phyloP scores from a whole-genome alignment of 1,284 basidiomycete genomes.

The Melampsora larici-populina region DNA sequence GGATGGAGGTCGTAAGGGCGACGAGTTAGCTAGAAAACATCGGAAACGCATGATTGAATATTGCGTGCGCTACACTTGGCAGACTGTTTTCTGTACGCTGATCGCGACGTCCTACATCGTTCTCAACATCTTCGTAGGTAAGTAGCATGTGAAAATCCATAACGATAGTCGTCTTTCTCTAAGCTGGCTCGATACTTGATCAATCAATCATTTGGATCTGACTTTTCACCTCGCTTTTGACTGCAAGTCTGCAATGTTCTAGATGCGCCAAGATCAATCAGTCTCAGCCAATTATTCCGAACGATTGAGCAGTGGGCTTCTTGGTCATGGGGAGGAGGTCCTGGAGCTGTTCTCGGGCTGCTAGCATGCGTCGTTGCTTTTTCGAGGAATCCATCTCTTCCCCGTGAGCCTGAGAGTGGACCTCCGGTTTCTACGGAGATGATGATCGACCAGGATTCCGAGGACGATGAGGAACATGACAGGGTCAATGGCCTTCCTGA shows the following conservation, averaged over 20 bases:
- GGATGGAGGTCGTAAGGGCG: not conserved
- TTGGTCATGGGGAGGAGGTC: constrained; percentile 43
- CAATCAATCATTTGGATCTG: not conserved
- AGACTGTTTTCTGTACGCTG: constrained; percentile 34
- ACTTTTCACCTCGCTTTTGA: not conserved
- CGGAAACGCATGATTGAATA: constrained; percentile 34
- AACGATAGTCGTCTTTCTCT: not conserved
- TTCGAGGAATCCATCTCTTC: constrained; percentile 30
- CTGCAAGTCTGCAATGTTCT: constrained; percentile 27
- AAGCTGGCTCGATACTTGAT: not conserved
- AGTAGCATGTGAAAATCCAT: not conserved
- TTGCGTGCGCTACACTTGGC: constrained; percentile 38
- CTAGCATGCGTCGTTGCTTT: constrained; percentile 40
- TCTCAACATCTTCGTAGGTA: constrained; percentile 40
- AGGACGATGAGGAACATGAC: constrained; percentile 22
- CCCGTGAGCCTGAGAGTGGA: constrained; percentile 25
- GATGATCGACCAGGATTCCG: not conserved
- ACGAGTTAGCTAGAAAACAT: constrained; percentile 18
- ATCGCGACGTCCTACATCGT: constrained; percentile 41
- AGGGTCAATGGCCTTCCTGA: not conserved
- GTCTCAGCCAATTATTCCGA: constrained; percentile 32
- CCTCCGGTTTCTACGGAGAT: not conserved
- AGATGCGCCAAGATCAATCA: constrained; percentile 36
- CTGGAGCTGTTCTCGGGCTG: constrained; percentile 33
- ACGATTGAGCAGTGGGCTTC: constrained; percentile 40